A percentile compares a stretch with the other conserved stretches of the same genome.
Evolutionary conservation across 257 asterid genomes (phyloP).

Genomic region (Linaria vulgaris): DNA sequence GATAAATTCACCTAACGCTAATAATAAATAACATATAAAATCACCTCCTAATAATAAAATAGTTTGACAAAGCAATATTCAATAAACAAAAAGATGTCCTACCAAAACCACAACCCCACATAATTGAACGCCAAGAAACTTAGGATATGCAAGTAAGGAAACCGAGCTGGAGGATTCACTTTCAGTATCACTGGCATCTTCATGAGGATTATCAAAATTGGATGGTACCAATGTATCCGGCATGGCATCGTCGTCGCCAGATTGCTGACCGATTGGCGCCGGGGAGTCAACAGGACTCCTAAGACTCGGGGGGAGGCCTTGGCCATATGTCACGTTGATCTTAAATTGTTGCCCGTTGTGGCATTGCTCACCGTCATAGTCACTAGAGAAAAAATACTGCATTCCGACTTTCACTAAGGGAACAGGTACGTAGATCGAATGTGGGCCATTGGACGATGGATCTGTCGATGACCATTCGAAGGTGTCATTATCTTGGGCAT

Average conservation of each 20-base stretch:
- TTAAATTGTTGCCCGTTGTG: conserved; percentile 54
- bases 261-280: conserved; percentile 48
- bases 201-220: conserved; percentile 61
- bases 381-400: conserved; percentile 72
- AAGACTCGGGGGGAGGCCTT: conserved; percentile 65
- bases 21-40: too few relatives aligned
- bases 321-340: conserved; percentile 63
- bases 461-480: conserved; percentile 57
- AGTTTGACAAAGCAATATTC: background rate
- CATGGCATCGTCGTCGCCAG: conserved; percentile 54
- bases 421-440: conserved; percentile 44
- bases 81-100: conserved; percentile 30
- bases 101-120: conserved; percentile 30
- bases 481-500: conserved; percentile 61
- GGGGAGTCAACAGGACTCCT: conserved; percentile 41
- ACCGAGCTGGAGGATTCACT: conserved; percentile 44
- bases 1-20: too few relatives aligned
- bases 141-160: conserved; percentile 24
- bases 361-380: conserved; percentile 91
- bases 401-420: conserved; percentile 55
- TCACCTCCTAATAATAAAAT: too few relatives aligned
- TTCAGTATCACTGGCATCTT: conserved; percentile 42
- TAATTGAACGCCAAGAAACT: conserved; percentile 31
- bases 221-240: conserved; percentile 84
- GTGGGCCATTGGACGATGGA: conserved; percentile 58